Percentiles rank a stretch among this genome's conserved stretches.
Conservation (phyloP, 306 rosid species). For the Quercus gilva region DNA sequence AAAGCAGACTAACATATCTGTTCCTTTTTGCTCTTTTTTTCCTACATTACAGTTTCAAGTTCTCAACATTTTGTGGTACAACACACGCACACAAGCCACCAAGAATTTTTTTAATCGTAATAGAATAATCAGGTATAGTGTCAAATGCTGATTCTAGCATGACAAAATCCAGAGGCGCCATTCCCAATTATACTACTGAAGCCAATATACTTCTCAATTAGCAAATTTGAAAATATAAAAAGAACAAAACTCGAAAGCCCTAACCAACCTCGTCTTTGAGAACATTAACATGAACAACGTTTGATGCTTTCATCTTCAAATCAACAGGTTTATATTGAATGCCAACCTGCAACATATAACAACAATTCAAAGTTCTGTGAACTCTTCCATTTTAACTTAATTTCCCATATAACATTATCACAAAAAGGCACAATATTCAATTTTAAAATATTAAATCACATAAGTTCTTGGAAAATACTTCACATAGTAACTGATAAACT, state of each 20-base stretch:
- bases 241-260: conserved; percentile 2
- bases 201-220: not conserved
- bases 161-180: not conserved
- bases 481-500: not conserved
- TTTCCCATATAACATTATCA: not conserved
- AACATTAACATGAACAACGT: conserved; percentile 58
- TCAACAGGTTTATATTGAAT: conserved; percentile 58
- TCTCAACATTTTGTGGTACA: not conserved
- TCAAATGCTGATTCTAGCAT: not conserved
- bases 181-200: not conserved
- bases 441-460: not conserved
- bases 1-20: not conserved
- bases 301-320: conserved; percentile 53
- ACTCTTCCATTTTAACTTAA: not conserved
- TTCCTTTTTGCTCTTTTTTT: not conserved
- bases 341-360: conserved; percentile 66
- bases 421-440: not conserved
- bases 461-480: not conserved
- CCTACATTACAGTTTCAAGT: not conserved
- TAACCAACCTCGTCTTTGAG: conserved; percentile 67
- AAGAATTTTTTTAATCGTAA: not conserved
- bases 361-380: not conserved
- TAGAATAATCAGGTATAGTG: not conserved
- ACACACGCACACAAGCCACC: not conserved
- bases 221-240: not conserved